Percentiles rank a stretch among this genome's conserved stretches.
These are phyloP conservation scores for Canna indica DNA, from an alignment of 176 grass and related monocot species.

Conservation along the genomic window DNA sequence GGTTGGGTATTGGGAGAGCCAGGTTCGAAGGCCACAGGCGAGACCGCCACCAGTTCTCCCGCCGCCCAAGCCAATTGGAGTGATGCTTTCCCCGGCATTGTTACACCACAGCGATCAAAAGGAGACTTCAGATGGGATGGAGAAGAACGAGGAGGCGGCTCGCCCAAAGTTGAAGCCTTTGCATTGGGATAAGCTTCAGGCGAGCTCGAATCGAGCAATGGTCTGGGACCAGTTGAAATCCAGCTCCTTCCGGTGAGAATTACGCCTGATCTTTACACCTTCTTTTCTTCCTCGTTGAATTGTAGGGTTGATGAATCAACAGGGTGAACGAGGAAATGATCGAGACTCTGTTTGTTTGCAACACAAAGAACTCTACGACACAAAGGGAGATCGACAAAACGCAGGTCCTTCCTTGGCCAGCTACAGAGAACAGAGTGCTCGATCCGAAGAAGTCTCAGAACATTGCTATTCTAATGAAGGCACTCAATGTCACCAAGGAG, in stretches of 20 bases:
- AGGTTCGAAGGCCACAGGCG: slow-evolving; percentile 27
- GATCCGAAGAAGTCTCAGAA: slow-evolving; percentile 61
- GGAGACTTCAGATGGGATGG: neutral
- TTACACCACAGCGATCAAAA: neutral
- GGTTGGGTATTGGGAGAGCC: slow-evolving; percentile 34
- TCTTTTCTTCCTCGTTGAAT: neutral
- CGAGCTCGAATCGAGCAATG: slow-evolving; percentile 50
- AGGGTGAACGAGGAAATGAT: slow-evolving; percentile 78
- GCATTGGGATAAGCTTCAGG: slow-evolving; percentile 67
- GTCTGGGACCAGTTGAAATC: slow-evolving; percentile 76
- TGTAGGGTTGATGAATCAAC: neutral
- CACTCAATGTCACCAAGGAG: slow-evolving; percentile 44
- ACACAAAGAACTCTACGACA: slow-evolving; percentile 18
- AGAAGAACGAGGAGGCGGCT: slow-evolving; percentile 19
- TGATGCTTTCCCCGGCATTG: slow-evolving; percentile 20
- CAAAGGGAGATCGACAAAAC: slow-evolving; percentile 1
- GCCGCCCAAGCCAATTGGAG: slow-evolving; percentile 5
- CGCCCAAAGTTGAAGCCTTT: slow-evolving; percentile 56
- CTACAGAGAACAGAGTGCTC: slow-evolving; percentile 42
- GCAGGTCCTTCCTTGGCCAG: neutral
- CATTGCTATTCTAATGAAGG: slow-evolving; percentile 59
- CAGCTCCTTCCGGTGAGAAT: slow-evolving; percentile 56
- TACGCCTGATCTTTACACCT: neutral
- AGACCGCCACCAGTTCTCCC: slow-evolving; percentile 10
- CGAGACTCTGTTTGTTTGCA: slow-evolving; percentile 56